Evolutionary conservation across 305 asterid species (phyloP).

Genomic region (Striga hermonthica): DNA sequence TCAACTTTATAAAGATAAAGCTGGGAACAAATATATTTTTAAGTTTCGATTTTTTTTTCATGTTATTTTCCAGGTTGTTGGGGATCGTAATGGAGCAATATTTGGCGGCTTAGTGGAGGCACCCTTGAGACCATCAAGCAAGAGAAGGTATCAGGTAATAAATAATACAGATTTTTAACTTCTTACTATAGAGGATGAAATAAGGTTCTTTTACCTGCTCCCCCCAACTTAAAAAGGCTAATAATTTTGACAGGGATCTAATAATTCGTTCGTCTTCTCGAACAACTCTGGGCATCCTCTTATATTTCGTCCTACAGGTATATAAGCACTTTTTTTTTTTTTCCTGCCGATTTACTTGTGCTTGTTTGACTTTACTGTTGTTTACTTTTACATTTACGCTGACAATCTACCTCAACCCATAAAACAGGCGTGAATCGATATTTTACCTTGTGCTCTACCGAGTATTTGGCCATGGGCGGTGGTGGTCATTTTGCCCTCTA

Average conservation of each 20-base stretch:
- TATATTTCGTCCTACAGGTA: conserved; percentile 84
- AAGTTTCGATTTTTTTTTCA: neutral
- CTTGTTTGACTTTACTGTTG: neutral
- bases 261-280: conserved; percentile 77
- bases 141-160: conserved; percentile 82
- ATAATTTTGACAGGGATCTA: conserved; percentile 54
- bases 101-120: conserved; percentile 96
- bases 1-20: neutral
- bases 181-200: conserved; percentile 5
- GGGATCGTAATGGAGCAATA: conserved; percentile 81
- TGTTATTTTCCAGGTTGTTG: conserved; percentile 61
- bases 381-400: conserved; percentile 11
- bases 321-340: conserved; percentile 5
- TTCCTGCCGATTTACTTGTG: conserved; percentile 18
- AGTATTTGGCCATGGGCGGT: conserved; percentile 94
- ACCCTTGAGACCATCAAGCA: conserved; percentile 69
- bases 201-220: conserved; percentile 18
- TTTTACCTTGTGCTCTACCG: conserved; percentile 70
- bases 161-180: conserved; percentile 7
- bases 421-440: conserved; percentile 74
- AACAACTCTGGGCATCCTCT: conserved; percentile 63
- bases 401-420: conserved; percentile 20
- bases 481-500: conserved; percentile 90
- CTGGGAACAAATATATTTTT: neutral
- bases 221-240: conserved; percentile 22